phyloP scores from a whole-genome alignment of 345 rosid species.

The Euclidium syriacum region DNA sequence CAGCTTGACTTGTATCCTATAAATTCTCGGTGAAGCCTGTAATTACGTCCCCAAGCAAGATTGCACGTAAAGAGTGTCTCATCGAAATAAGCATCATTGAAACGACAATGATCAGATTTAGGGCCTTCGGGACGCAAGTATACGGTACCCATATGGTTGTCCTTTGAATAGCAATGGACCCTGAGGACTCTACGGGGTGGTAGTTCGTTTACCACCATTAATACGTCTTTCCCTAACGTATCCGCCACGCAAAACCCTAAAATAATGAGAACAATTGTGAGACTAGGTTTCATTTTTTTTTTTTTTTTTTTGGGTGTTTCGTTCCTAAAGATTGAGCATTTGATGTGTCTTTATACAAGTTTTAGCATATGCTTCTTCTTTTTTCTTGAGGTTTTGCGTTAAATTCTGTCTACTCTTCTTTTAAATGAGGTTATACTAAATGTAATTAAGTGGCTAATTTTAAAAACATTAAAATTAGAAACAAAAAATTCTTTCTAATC shows the following conservation, averaged over 20 bases:
- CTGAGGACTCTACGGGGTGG: not conserved
- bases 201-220: conserved; percentile 13
- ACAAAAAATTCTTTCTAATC: too few relatives aligned
- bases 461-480: not conserved
- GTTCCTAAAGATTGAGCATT: not conserved
- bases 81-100: not conserved
- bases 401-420: conserved; percentile 6
- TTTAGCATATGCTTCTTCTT: not conserved
- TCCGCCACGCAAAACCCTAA: conserved; percentile 15
- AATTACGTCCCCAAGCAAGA: not conserved
- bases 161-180: conserved; percentile 2
- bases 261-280: not conserved
- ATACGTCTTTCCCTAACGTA: not conserved
- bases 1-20: not conserved
- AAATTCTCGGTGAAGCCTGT: not conserved
- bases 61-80: not conserved
- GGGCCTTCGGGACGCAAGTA: not conserved
- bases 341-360: not conserved
- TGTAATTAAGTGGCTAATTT: not conserved
- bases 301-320: not conserved
- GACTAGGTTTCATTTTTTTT: conserved; percentile 9
- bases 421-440: not conserved
- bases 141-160: not conserved
- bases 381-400: conserved; percentile 13
- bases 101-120: not conserved